Evolutionary conservation across 2,329 filamentous ascomycete species (phyloP).

Genomic region (Aaosphaeria pasadenensis): DNA sequence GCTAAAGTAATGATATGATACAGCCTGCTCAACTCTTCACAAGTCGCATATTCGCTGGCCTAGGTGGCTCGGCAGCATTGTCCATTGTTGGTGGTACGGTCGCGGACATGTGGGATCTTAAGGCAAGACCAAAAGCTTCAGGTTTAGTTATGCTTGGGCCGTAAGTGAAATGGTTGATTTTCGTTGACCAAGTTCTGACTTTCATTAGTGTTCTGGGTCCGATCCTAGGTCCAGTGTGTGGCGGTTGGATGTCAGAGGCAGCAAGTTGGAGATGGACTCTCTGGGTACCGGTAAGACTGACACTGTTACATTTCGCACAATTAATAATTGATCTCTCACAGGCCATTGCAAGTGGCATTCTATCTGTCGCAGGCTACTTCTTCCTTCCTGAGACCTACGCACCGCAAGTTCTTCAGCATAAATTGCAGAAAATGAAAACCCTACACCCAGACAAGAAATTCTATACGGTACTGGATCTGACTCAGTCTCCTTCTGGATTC

Average conservation of each 20-base stretch:
- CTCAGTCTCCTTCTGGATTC: neutral
- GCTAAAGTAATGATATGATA: neutral
- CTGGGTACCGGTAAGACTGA: constrained; percentile 5
- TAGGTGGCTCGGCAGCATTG: constrained; percentile 22
- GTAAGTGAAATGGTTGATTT: constrained; percentile 1
- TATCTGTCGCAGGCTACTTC: constrained; percentile 3
- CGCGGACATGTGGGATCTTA: constrained; percentile 47
- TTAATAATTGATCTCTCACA: neutral
- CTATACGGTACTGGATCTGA: constrained; percentile 9
- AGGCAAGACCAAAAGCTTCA: constrained; percentile 9
- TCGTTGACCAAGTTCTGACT: neutral
- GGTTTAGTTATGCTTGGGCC: constrained; percentile 8
- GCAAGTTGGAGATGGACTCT: constrained; percentile 11
- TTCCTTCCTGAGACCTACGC: constrained; percentile 7
- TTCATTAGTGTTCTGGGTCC: constrained; percentile 4
- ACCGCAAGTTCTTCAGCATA: constrained; percentile 4
- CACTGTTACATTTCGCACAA: neutral
- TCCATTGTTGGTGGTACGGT: constrained; percentile 21
- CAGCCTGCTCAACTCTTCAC: constrained; percentile 15
- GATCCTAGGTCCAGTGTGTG: constrained; percentile 11
- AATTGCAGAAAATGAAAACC: neutral
- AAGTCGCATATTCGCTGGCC: constrained; percentile 22
- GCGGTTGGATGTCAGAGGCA: constrained; percentile 11
- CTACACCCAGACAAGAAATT: neutral
- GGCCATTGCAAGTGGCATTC: constrained; percentile 7